Conservation (phyloP, 2,329 filamentous ascomycete species). For the Ascochyta lentis region DNA sequence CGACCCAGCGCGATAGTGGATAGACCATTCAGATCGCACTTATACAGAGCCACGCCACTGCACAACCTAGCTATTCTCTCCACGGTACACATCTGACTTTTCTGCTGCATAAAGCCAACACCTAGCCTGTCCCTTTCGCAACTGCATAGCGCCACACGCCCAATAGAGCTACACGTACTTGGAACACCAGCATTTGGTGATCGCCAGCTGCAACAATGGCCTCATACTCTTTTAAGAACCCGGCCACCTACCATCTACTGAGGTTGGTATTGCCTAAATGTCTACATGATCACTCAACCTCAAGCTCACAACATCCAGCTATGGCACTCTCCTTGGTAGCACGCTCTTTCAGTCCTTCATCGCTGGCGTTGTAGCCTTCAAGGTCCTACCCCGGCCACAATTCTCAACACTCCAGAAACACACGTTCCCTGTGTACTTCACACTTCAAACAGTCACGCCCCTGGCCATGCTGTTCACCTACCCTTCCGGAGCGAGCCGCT, state of each 20-base stretch:
- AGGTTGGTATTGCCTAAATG: conserved; percentile 56
- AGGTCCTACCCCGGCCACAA: conserved; percentile 75
- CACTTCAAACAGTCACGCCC: conserved; percentile 78
- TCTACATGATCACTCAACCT: background rate
- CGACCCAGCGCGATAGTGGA: conserved; percentile 12
- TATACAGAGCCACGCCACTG: background rate
- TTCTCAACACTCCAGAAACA: conserved; percentile 79
- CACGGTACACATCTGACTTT: background rate
- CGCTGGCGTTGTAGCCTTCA: conserved; percentile 76
- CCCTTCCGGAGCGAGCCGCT: conserved; percentile 53
- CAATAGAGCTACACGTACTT: background rate
- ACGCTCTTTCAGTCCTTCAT: conserved; percentile 89
- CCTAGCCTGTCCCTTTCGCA: background rate
- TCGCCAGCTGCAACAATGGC: conserved; percentile 46
- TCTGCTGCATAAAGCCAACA: background rate
- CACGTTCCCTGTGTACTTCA: conserved; percentile 89
- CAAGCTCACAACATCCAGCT: conserved; percentile 59
- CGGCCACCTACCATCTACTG: conserved; percentile 77
- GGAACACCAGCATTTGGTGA: background rate
- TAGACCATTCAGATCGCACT: conserved; percentile 1
- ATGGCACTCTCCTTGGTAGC: conserved; percentile 85
- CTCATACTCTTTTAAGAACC: conserved; percentile 62
- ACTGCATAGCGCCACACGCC: background rate
- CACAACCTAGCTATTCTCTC: too few relatives aligned
- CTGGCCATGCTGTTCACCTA: conserved; percentile 79